Percentiles rank a stretch among this genome's conserved stretches.
Evolutionary conservation across 1,139 yeast species (phyloP).

Genomic region (Yamadazyma diospyri): DNA sequence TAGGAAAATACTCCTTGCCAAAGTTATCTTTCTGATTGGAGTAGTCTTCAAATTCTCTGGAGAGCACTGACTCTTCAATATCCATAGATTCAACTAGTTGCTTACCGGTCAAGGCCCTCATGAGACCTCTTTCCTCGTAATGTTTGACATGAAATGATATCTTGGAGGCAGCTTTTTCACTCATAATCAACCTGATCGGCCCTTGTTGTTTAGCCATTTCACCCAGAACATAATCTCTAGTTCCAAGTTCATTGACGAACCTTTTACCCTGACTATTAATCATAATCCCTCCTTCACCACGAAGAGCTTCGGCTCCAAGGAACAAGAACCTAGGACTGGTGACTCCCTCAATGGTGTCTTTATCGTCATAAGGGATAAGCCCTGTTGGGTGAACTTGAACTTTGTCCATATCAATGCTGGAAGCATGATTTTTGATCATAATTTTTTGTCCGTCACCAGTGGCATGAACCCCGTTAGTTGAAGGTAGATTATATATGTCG

Average conservation of each 20-base stretch:
- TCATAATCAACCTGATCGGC: constrained; percentile 50
- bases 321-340: constrained; percentile 54
- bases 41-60: constrained; percentile 40
- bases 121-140: constrained; percentile 62
- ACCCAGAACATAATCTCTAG: constrained; percentile 66
- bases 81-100: constrained; percentile 49
- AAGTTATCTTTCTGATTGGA: constrained; percentile 40
- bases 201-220: constrained; percentile 54
- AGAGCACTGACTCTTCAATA: constrained; percentile 25
- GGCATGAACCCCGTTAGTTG: constrained; percentile 73
- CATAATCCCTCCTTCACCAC: constrained; percentile 76
- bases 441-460: constrained; percentile 75
- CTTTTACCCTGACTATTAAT: constrained; percentile 61
- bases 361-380: constrained; percentile 61
- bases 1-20: constrained; percentile 52
- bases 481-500: constrained; percentile 58
- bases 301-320: constrained; percentile 73
- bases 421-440: constrained; percentile 55
- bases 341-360: constrained; percentile 38
- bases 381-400: constrained; percentile 86
- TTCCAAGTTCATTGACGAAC: constrained; percentile 68
- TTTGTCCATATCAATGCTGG: constrained; percentile 69
- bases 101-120: constrained; percentile 50
- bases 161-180: constrained; percentile 39
- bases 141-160: constrained; percentile 60